A percentile compares a stretch with the other conserved stretches of the same genome.
These are phyloP conservation scores for Suillus plorans DNA, from an alignment of 768 basidiomycete species.

Conservation along the genomic window DNA sequence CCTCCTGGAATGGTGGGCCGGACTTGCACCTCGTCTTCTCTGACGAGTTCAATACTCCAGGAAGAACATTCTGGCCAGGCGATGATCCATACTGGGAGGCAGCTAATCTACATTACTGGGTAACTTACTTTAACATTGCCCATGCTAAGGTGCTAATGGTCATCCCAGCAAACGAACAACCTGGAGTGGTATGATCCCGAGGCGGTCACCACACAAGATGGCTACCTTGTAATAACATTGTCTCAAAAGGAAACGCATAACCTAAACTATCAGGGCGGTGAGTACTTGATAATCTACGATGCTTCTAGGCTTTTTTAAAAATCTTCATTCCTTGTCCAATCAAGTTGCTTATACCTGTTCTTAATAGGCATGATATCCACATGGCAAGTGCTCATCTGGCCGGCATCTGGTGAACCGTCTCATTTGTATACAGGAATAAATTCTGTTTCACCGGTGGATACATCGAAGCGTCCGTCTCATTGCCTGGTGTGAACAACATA, in stretches of 20 bases:
- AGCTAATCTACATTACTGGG: conserved; percentile 42
- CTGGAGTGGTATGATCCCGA: conserved; percentile 61
- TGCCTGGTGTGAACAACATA: conserved; percentile 68
- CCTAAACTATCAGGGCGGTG: conserved; percentile 45
- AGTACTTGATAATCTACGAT: conserved; percentile 5
- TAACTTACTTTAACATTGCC: conserved; percentile 27
- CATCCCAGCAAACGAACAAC: conserved; percentile 40
- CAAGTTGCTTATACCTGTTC: neutral
- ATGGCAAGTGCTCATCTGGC: conserved; percentile 25
- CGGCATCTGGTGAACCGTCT: conserved; percentile 2
- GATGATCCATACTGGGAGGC: conserved; percentile 88
- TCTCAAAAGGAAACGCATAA: conserved; percentile 43
- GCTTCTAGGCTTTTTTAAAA: conserved; percentile 21
- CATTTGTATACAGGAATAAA: conserved; percentile 59
- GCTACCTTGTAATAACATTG: conserved; percentile 52
- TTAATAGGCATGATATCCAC: conserved; percentile 50
- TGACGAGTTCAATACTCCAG: conserved; percentile 79
- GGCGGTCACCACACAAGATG: conserved; percentile 49
- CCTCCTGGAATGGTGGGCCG: conserved; percentile 59
- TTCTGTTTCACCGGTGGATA: conserved; percentile 88
- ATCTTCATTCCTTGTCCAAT: conserved; percentile 19
- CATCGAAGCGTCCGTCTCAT: conserved; percentile 59
- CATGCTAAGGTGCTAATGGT: conserved; percentile 29
- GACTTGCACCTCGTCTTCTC: conserved; percentile 65
- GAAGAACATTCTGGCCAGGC: conserved; percentile 76